Percentiles rank a stretch among this genome's conserved stretches.
phyloP scores from a whole-genome alignment of 208 protist species.

The Zelonia costaricensis region DNA sequence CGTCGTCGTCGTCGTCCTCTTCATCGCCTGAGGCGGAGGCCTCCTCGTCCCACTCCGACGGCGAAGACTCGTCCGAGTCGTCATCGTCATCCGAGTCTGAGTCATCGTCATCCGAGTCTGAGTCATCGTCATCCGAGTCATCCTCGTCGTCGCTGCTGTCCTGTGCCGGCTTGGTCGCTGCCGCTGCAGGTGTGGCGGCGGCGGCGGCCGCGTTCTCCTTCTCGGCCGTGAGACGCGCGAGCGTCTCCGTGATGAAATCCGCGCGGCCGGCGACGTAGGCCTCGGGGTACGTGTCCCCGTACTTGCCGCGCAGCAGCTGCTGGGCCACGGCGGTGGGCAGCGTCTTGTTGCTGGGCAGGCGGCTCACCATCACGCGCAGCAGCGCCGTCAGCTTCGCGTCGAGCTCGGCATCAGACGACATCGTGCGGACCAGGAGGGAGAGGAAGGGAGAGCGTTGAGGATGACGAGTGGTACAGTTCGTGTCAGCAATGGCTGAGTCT shows the following conservation, averaged over 20 bases:
- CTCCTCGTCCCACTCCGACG: constrained; percentile 40
- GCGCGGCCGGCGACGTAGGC: constrained; percentile 51
- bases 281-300: constrained; percentile 52
- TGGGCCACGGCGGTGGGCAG: constrained; percentile 64
- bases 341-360: constrained; percentile 73
- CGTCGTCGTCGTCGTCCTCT: constrained; percentile 33
- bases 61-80: constrained; percentile 31
- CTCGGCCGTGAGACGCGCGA: constrained; percentile 42
- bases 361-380: constrained; percentile 64
- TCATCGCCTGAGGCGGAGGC: constrained; percentile 30
- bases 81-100: constrained; percentile 15
- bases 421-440: not conserved
- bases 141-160: not conserved
- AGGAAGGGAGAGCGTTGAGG: not conserved
- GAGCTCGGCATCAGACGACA: constrained; percentile 40
- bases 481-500: too few species aligned
- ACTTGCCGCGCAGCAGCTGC: constrained; percentile 72
- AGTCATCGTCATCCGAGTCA: constrained; percentile 7
- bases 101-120: constrained; percentile 25
- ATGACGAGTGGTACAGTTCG: too few species aligned
- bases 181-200: not conserved
- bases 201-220: constrained; percentile 15
- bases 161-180: not conserved
- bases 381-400: constrained; percentile 66
- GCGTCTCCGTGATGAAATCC: constrained; percentile 45